These are phyloP conservation scores for Triglochin maritima DNA, from an alignment of 106 monocot species.

Conservation along the genomic window DNA sequence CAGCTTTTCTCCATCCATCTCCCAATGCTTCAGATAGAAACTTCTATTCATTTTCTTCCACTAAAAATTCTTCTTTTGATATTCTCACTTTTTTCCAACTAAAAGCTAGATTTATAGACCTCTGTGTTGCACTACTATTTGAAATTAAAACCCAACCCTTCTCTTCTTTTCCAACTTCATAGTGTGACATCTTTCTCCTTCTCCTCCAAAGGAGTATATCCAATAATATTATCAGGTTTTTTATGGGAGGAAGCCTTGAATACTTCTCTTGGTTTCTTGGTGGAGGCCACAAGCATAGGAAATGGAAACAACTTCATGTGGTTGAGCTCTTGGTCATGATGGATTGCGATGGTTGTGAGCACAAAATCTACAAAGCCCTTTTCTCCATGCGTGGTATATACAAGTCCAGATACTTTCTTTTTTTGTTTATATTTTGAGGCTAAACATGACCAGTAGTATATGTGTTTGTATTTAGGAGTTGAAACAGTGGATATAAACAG, in stretches of 20 bases:
- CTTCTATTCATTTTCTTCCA: no score
- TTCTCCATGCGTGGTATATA: constrained; percentile 12
- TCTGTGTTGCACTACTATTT: not conserved
- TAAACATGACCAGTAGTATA: no score
- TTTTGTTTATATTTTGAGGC: no score
- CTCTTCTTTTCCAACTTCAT: not conserved
- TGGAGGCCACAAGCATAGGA: constrained; percentile 5
- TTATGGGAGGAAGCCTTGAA: constrained; percentile 11
- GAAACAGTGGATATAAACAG: constrained; percentile 15
- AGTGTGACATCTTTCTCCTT: not conserved
- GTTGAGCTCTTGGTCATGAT: constrained; percentile 21
- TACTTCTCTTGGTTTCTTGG: not conserved
- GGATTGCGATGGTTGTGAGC: constrained; percentile 28
- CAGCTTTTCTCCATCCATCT: no score
- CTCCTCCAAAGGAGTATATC: not conserved
- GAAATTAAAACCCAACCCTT: not conserved
- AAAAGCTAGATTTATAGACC: not conserved
- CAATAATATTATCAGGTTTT: not conserved
- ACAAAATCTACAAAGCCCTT: constrained; percentile 17
- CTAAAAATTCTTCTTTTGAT: no score
- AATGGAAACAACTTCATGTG: constrained; percentile 6
- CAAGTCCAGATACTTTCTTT: no score
- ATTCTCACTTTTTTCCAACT: not conserved
- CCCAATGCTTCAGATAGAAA: no score
- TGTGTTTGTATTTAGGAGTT: constrained; percentile 5